Conservation (phyloP, 2,329 filamentous ascomycete genomes). For the Fusarium duplospermum region DNA sequence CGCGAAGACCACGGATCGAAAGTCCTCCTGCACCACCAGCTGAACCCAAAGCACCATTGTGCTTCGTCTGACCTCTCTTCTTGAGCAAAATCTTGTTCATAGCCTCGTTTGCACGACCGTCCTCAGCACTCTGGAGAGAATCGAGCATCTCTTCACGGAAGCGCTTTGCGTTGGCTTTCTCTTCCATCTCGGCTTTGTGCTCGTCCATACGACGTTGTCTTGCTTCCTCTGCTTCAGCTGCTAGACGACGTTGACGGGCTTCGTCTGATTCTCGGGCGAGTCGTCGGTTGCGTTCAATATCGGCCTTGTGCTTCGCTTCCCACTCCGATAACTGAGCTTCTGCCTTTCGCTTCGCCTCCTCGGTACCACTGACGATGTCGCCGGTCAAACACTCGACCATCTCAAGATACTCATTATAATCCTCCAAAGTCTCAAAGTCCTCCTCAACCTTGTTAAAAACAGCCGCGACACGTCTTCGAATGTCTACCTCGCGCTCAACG, state of each 20-base stretch:
- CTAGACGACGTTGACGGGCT: conserved; percentile 64
- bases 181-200: conserved; percentile 76
- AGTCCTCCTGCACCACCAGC: conserved; percentile 52
- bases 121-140: conserved; percentile 71
- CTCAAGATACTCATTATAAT: conserved; percentile 95
- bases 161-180: conserved; percentile 71
- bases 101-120: conserved; percentile 69
- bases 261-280: conserved; percentile 68
- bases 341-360: conserved; percentile 67
- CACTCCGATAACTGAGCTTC: conserved; percentile 67
- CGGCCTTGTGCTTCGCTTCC: conserved; percentile 76
- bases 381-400: conserved; percentile 91
- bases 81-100: conserved; percentile 75
- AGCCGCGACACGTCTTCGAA: conserved; percentile 79
- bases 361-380: conserved; percentile 80
- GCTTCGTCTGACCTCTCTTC: conserved; percentile 71
- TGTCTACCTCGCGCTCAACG: conserved; percentile 94
- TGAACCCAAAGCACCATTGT: conserved; percentile 50
- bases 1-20: conserved; percentile 85
- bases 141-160: conserved; percentile 77
- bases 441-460: conserved; percentile 91
- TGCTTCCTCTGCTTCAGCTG: conserved; percentile 74
- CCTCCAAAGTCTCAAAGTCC: conserved; percentile 86
- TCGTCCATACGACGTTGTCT: conserved; percentile 70
- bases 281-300: conserved; percentile 72